A percentile compares a stretch with the other conserved stretches of the same genome.
These are phyloP conservation scores for Miscanthus lutarioriparius DNA, from an alignment of 176 grass and related monocot genomes.

Conservation along the genomic window DNA sequence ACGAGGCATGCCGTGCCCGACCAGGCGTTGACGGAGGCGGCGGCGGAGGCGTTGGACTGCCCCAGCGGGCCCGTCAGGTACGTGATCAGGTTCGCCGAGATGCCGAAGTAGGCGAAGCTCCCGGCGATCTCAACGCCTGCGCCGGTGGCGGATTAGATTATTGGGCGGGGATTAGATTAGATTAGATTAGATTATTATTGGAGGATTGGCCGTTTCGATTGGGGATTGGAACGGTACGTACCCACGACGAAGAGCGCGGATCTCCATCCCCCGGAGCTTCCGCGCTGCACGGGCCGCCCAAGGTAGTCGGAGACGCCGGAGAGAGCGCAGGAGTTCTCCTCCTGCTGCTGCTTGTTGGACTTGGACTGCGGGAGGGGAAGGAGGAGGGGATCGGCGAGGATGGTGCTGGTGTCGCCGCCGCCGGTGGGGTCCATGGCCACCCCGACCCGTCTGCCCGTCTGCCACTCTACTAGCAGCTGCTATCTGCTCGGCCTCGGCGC, in stretches of 20 bases:
- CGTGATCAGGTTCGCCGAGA: constrained; percentile 62
- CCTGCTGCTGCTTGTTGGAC: not conserved
- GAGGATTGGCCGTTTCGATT: not conserved
- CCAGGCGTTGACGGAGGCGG: constrained; percentile 65
- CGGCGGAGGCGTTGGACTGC: constrained; percentile 57
- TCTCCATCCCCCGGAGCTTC: constrained; percentile 51
- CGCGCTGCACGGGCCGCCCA: constrained; percentile 40
- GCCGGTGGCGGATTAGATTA: too few relatives aligned
- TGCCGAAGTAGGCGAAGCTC: constrained; percentile 58
- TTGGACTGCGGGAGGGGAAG: not conserved
- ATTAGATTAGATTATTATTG: too few relatives aligned
- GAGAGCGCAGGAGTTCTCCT: not conserved
- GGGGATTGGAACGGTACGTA: not conserved
- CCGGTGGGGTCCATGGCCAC: not conserved
- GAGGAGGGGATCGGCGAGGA: constrained; percentile 34
- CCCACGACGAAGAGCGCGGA: constrained; percentile 64
- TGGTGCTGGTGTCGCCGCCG: not conserved
- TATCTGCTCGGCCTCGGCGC: not conserved
- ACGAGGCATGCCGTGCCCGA: constrained; percentile 37
- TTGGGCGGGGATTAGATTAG: too few relatives aligned
- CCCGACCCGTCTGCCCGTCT: too few relatives aligned
- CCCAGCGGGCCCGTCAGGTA: constrained; percentile 63
- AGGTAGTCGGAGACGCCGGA: constrained; percentile 51
- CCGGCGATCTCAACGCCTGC: constrained; percentile 47
- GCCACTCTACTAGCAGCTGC: too few relatives aligned